Evolutionary conservation across 208 protist species (phyloP).

Genomic region (Acanthamoeba sp.): DNA sequence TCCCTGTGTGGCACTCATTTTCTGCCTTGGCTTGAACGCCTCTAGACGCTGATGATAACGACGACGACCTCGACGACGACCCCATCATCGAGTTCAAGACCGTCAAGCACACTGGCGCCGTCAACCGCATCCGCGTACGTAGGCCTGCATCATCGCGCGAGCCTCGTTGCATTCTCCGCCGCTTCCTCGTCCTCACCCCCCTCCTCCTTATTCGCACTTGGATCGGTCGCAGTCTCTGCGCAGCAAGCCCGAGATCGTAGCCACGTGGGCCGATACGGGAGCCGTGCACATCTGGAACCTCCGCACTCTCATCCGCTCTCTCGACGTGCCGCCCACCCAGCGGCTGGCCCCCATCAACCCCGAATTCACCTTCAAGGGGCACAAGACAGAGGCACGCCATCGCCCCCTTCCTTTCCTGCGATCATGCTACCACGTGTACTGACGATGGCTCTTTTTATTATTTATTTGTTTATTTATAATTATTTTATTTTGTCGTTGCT

Average conservation of each 20-base stretch:
- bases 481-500: not conserved
- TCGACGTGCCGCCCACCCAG: constrained; percentile 86
- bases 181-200: not conserved
- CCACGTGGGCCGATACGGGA: constrained; percentile 96
- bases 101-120: constrained; percentile 92
- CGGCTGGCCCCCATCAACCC: constrained; percentile 47
- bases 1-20: too few species aligned
- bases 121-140: constrained; percentile 93
- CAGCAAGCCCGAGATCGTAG: constrained; percentile 93
- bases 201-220: not conserved
- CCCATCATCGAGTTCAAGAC: constrained; percentile 92
- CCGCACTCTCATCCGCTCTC: constrained; percentile 87
- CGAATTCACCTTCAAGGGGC: constrained; percentile 75
- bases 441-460: not conserved
- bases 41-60: constrained; percentile 73
- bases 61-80: constrained; percentile 88
- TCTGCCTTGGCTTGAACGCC: constrained; percentile 2
- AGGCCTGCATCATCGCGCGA: too few species aligned
- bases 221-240: constrained; percentile 92
- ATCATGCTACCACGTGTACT: too few species aligned
- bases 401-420: too few species aligned
- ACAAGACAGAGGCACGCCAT: constrained; percentile 9
- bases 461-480: constrained; percentile 32
- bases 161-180: too few species aligned
- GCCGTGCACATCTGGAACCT: constrained; percentile 96